Conservation (phyloP, 2,329 filamentous ascomycete species). For the Ilyonectria robusta region DNA sequence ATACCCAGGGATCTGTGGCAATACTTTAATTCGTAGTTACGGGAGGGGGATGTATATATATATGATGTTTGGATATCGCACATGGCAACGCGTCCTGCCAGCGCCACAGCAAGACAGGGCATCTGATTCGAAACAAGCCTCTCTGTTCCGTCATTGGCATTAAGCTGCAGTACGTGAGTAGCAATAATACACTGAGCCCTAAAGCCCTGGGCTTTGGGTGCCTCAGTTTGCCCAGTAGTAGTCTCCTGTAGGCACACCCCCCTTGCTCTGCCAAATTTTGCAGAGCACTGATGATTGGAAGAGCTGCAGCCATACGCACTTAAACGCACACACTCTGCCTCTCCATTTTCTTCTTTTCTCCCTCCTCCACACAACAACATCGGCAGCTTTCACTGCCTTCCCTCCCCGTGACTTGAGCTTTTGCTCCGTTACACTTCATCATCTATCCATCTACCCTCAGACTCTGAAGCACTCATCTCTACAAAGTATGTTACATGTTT, state of each 20-base stretch:
- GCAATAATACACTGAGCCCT: neutral
- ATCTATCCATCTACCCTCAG: neutral
- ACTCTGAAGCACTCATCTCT: no score
- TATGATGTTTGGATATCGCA: no score
- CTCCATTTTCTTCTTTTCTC: neutral
- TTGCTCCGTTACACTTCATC: neutral
- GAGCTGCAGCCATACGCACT: neutral
- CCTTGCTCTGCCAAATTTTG: neutral
- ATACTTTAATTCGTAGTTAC: neutral
- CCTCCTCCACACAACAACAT: constrained; percentile 1
- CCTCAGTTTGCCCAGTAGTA: neutral
- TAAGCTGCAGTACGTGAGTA: neutral
- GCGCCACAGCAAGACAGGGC: neutral
- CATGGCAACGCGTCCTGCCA: no score
- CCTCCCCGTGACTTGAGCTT: neutral
- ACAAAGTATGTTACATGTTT: neutral
- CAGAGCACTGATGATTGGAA: neutral
- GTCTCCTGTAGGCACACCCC: neutral
- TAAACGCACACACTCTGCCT: neutral
- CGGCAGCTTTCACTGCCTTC: neutral
- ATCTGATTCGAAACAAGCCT: neutral
- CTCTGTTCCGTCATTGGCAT: neutral
- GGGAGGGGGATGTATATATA: neutral
- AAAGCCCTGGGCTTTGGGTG: neutral
- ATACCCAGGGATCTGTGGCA: neutral